Base-by-base conservation (phyloP, 2,329 filamentous ascomycete species). In the Colletotrichum cordylinicola region DNA sequence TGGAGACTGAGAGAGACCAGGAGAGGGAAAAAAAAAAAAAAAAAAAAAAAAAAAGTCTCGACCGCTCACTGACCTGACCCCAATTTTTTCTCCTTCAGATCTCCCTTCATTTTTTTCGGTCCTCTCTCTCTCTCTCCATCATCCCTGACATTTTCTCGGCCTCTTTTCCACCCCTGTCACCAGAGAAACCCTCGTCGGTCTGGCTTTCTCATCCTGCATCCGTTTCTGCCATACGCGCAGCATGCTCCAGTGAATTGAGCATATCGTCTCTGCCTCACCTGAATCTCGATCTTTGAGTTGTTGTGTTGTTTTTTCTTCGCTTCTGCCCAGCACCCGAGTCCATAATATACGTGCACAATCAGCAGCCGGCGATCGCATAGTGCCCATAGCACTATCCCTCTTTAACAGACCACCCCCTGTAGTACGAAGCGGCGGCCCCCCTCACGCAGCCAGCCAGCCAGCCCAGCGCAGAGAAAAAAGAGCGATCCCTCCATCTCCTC, bases 371-470 rank as follows among this genome's bases (percentile, higher is more conserved):
- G 74, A 76, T 75, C 74, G 62, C 70, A 67, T 76, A 76, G 74
- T 76, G 74, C 66, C 74, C 74, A 76, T 76, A 74, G 74, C 74
- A 76, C 74, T 76, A 74, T 75, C 65, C 72, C 74, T 76, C 74
- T 76, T 74, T 76, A 75, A 61, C 74, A 68, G 33, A 52, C 18
- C 60, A 62, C 66, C 71, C 72, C 72, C 74, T 76, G 74, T 75
- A 62, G 71, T 67, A 76, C 74, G 74, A 74, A 69, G 62, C 70
- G 73, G 29, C 70, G 27, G 29, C 58, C 58, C 70, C 62, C 69
- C 69, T 68, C 69, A 62, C 62, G 29, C 72, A 48, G 39, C 61
- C 70, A 29, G 52, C 55, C 24, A 55, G n/a, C 61, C 33, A 70
- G 31, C 62, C 52, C 43, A n/a, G 52, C 70, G 18, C 68, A 73